Percentiles rank a stretch among this genome's conserved stretches.
phyloP scores from a whole-genome alignment of 2,329 filamentous ascomycete genomes.

The Grosmannia clavigera region DNA sequence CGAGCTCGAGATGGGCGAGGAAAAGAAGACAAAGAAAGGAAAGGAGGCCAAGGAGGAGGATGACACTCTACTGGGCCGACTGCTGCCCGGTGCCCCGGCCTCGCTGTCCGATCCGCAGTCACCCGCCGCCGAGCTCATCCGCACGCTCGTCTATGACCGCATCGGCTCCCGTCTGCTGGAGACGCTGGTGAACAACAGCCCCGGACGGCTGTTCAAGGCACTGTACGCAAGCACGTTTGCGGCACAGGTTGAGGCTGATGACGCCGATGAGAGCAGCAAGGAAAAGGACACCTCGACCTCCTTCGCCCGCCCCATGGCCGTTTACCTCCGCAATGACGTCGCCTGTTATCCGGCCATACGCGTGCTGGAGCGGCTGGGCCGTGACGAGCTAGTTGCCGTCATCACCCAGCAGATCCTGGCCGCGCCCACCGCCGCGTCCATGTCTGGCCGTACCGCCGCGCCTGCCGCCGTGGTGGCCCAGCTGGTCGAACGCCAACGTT shows the following conservation, averaged over 20 bases:
- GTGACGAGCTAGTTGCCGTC: conserved; percentile 69
- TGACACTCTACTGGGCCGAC: conserved; percentile 52
- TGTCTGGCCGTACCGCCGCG: conserved; percentile 54
- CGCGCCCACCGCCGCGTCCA: conserved; percentile 52
- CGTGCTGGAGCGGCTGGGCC: conserved; percentile 71
- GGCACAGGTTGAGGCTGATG: conserved; percentile 35
- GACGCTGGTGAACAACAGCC: conserved; percentile 66
- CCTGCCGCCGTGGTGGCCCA: conserved; percentile 62
- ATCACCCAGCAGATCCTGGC: conserved; percentile 58
- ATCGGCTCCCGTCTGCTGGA: conserved; percentile 86
- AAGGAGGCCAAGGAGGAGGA: conserved; percentile 25
- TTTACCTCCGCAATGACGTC: conserved; percentile 76
- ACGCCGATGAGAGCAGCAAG: background rate
- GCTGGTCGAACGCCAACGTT: conserved; percentile 63
- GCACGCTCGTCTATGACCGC: conserved; percentile 75
- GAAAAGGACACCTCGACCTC: background rate
- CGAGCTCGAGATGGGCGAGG: conserved; percentile 69
- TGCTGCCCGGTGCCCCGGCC: conserved; percentile 64
- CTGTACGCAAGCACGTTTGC: conserved; percentile 72
- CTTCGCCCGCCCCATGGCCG: conserved; percentile 41
- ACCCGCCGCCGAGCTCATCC: conserved; percentile 65
- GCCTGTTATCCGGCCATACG: conserved; percentile 78
- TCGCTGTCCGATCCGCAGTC: conserved; percentile 61
- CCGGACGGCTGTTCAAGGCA: conserved; percentile 82
- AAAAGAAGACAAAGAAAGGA: conserved; percentile 43